Evolutionary conservation across 2,329 filamentous ascomycete species (phyloP).

Genomic region (Penicillium vulpinum): DNA sequence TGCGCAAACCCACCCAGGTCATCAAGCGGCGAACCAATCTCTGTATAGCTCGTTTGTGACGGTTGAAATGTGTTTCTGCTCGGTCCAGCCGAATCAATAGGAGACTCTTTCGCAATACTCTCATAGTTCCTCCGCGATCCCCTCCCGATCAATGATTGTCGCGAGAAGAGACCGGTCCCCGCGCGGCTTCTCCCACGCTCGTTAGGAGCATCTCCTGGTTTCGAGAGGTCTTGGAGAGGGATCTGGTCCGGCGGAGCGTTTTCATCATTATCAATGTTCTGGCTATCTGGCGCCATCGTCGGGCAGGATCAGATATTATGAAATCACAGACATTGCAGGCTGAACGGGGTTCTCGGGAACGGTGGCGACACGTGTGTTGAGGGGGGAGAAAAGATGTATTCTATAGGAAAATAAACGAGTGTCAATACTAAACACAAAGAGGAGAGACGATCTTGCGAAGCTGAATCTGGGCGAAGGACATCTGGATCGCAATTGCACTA

Average conservation of each 20-base stretch:
- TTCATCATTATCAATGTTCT: constrained; percentile 32
- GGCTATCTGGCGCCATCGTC: constrained; percentile 44
- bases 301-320: constrained; percentile 36
- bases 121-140: constrained; percentile 51
- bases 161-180: constrained; percentile 48
- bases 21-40: constrained; percentile 36
- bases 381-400: not conserved
- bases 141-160: constrained; percentile 42
- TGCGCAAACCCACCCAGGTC: constrained; percentile 43
- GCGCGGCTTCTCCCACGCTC: constrained; percentile 32
- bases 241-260: constrained; percentile 51
- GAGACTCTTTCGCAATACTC: constrained; percentile 55
- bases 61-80: constrained; percentile 24
- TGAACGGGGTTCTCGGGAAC: constrained; percentile 9
- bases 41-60: constrained; percentile 21
- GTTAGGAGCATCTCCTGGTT: constrained; percentile 35
- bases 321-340: constrained; percentile 43
- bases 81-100: constrained; percentile 32
- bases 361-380: constrained; percentile 9
- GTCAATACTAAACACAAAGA: not conserved
- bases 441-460: not conserved
- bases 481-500: constrained; percentile 21
- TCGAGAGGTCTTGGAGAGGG: constrained; percentile 65
- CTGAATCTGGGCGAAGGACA: constrained; percentile 8
- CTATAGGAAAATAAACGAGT: not conserved